Evolutionary conservation across 2,329 filamentous ascomycete genomes (phyloP).

Genomic region (Trichophyton rubrum): DNA sequence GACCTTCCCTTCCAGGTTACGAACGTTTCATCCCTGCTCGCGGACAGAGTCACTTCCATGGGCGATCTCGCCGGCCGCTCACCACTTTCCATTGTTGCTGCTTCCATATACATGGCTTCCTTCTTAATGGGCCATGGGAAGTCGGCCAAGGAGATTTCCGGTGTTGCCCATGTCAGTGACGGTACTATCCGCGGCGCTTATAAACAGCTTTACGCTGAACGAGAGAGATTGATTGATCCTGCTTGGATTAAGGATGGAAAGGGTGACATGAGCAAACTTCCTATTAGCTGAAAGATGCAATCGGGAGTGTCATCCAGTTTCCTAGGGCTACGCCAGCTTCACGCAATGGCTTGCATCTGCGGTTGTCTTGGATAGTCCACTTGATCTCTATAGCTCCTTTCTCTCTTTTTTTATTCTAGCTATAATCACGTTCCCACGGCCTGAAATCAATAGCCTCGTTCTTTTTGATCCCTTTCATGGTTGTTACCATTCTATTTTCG

Average conservation of each 20-base stretch:
- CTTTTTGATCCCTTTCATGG: background rate
- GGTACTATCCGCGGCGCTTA: constrained; percentile 95
- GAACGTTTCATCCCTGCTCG: constrained; percentile 67
- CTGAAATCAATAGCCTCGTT: background rate
- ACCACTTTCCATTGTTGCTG: constrained; percentile 82
- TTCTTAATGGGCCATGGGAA: constrained; percentile 70
- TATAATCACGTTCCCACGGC: background rate
- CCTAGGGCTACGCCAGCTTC: background rate
- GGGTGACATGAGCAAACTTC: constrained; percentile 59
- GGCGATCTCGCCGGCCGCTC: constrained; percentile 83
- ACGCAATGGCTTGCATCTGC: constrained; percentile 1
- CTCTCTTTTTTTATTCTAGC: background rate
- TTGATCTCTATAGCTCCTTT: background rate
- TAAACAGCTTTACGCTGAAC: constrained; percentile 67
- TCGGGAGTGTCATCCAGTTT: background rate
- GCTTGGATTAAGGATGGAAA: constrained; percentile 62
- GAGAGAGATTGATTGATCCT: constrained; percentile 60
- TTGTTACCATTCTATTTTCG: background rate
- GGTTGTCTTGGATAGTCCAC: constrained; percentile 1
- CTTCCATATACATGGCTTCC: constrained; percentile 93
- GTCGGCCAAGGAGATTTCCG: constrained; percentile 73
- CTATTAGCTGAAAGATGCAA: constrained; percentile 31
- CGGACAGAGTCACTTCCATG: constrained; percentile 61
- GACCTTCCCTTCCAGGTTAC: constrained; percentile 62
- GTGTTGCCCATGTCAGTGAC: constrained; percentile 80